phyloP scores from a whole-genome alignment of 2,329 filamentous ascomycete species.

The Apiospora pterosperma region DNA sequence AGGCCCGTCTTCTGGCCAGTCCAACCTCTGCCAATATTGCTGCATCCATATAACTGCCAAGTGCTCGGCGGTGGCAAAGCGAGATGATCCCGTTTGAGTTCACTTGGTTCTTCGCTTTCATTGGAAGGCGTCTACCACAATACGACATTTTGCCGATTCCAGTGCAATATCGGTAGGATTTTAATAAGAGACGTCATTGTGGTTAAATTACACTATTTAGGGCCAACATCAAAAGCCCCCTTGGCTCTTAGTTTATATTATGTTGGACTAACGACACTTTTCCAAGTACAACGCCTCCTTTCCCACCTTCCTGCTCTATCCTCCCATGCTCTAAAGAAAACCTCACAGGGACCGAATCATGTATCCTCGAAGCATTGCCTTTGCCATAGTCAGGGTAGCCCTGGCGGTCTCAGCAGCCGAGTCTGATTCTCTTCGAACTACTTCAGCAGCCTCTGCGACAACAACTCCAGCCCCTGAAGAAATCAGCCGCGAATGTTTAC shows the following conservation, averaged over 20 bases:
- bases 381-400: background rate
- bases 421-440: background rate
- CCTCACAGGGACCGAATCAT: background rate
- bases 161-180: background rate
- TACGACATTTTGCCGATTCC: background rate
- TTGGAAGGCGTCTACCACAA: background rate
- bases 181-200: too few relatives aligned
- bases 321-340: too few relatives aligned
- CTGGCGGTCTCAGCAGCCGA: background rate
- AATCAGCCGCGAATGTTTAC: background rate
- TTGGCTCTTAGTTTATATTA: too few relatives aligned
- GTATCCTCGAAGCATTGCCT: background rate
- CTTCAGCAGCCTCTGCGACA: background rate
- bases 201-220: too few relatives aligned
- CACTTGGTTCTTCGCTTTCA: too few relatives aligned
- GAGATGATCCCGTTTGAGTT: background rate
- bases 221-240: too few relatives aligned
- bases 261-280: too few relatives aligned
- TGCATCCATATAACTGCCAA: background rate
- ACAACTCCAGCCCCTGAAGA: background rate
- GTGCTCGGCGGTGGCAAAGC: background rate
- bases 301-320: too few relatives aligned
- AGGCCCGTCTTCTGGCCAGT: background rate
- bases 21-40: background rate
- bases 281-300: too few relatives aligned